These are phyloP conservation scores for Cladosporium sp. DNA, from an alignment of 2,329 filamentous ascomycete species.

Conservation along the genomic window DNA sequence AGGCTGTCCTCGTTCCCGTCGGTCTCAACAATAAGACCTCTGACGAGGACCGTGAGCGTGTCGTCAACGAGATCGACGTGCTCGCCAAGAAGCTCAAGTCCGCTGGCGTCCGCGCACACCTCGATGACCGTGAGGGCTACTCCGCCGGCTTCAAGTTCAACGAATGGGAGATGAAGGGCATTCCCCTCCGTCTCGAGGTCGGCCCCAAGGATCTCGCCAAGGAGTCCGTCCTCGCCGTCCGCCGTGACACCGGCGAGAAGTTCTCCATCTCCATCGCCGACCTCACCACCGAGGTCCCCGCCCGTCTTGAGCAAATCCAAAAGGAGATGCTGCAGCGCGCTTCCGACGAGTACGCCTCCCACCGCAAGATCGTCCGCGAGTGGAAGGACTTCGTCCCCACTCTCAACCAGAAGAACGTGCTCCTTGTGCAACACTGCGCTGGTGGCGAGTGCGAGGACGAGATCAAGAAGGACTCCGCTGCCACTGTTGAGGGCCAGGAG, in stretches of 20 bases:
- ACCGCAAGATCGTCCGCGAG: conserved; percentile 73
- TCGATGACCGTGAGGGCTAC: conserved; percentile 84
- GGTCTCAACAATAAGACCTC: conserved; percentile 86
- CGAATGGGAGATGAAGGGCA: conserved; percentile 95
- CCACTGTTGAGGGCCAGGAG: conserved; percentile 64
- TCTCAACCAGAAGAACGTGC: conserved; percentile 86
- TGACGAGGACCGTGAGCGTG: conserved; percentile 70
- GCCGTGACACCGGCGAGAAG: conserved; percentile 83
- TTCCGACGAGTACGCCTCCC: conserved; percentile 70
- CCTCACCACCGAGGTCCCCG: conserved; percentile 67
- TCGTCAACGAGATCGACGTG: conserved; percentile 70
- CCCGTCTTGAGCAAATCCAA: conserved; percentile 86
- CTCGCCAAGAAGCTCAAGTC: conserved; percentile 66
- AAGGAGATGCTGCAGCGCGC: conserved; percentile 74
- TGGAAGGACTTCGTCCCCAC: conserved; percentile 91
- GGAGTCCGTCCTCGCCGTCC: conserved; percentile 76
- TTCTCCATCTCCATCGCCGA: conserved; percentile 71
- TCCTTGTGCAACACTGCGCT: conserved; percentile 86
- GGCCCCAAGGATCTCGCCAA: conserved; percentile 91
- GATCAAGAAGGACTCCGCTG: conserved; percentile 87
- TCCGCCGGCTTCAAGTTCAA: conserved; percentile 97
- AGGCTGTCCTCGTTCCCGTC: conserved; percentile 84
- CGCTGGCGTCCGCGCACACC: conserved; percentile 71
- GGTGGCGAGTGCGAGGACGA: conserved; percentile 83
- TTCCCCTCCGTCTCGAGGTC: conserved; percentile 90